Conservation (phyloP, 768 basidiomycete species). For the Collybia sordida region DNA sequence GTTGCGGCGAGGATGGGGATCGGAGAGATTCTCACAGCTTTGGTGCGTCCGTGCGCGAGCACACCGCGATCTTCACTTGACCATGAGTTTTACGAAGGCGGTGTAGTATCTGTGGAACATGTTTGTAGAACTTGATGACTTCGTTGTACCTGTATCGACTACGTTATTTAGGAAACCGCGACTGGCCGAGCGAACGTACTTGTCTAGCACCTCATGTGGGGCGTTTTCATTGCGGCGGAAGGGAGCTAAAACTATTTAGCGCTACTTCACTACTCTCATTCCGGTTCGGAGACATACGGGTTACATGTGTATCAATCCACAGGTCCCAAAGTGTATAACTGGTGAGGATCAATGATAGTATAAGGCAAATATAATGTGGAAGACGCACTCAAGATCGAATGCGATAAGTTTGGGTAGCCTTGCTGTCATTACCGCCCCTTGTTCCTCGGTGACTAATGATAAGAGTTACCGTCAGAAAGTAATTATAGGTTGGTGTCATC, state of each 20-base stretch:
- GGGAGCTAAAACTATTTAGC: constrained; percentile 37
- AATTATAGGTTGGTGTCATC: too few relatives aligned
- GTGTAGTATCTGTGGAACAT: constrained; percentile 75
- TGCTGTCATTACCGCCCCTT: constrained; percentile 5
- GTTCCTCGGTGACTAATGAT: background rate
- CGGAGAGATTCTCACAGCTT: constrained; percentile 51
- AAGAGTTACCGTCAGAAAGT: constrained; percentile 1
- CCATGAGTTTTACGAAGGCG: constrained; percentile 38
- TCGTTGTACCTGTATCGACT: constrained; percentile 45
- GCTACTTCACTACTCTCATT: background rate
- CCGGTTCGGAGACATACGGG: constrained; percentile 32
- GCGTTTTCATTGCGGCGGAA: constrained; percentile 46
- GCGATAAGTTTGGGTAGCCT: constrained; percentile 60
- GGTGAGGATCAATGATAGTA: constrained; percentile 3
- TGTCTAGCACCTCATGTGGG: constrained; percentile 52
- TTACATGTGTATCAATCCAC: constrained; percentile 83
- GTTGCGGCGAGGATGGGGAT: background rate
- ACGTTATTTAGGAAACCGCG: background rate
- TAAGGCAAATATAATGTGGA: background rate
- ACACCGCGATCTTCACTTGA: constrained; percentile 62
- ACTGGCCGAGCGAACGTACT: constrained; percentile 21
- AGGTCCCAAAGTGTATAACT: constrained; percentile 88
- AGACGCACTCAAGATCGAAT: constrained; percentile 75
- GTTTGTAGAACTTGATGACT: constrained; percentile 67
- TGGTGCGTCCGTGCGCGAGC: constrained; percentile 71